phyloP scores from a whole-genome alignment of 306 rosid genomes.

The Macrotyloma uniflorum region DNA sequence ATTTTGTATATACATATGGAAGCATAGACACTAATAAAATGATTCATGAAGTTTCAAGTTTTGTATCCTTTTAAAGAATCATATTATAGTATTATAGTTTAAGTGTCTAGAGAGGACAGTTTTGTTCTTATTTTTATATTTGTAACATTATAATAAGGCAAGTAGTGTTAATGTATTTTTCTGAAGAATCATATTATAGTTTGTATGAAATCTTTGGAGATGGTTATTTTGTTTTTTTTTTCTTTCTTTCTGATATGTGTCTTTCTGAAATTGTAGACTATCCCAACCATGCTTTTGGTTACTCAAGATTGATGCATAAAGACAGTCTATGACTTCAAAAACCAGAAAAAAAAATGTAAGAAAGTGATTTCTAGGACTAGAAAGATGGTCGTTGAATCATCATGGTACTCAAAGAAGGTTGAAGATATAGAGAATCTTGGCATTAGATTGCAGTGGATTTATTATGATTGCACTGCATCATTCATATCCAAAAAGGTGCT shows the following conservation, averaged over 20 bases:
- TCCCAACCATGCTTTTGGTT: conserved; percentile 24
- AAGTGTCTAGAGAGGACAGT: neutral
- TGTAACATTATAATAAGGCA: no score
- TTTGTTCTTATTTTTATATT: neutral
- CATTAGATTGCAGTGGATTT: conserved; percentile 37
- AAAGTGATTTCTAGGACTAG: conserved; percentile 37
- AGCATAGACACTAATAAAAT: neutral
- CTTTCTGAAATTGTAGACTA: neutral
- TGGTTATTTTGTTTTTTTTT: neutral
- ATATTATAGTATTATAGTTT: neutral
- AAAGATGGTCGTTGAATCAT: conserved; percentile 1
- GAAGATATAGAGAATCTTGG: conserved; percentile 33
- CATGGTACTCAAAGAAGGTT: conserved; percentile 1
- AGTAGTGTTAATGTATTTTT: neutral
- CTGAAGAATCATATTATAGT: conserved; percentile 7
- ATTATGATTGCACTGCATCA: conserved; percentile 30
- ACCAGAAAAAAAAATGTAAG: conserved; percentile 20
- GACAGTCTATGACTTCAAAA: conserved; percentile 20
- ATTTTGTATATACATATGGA: neutral
- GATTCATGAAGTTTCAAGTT: neutral
- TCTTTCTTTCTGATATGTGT: neutral
- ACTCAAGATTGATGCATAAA: neutral
- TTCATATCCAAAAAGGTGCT: conserved; percentile 20
- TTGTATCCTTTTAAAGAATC: neutral
- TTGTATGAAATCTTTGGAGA: neutral